Evolutionary conservation across 2,329 filamentous ascomycete genomes (phyloP).

Genomic region (Clonostachys byssicola): DNA sequence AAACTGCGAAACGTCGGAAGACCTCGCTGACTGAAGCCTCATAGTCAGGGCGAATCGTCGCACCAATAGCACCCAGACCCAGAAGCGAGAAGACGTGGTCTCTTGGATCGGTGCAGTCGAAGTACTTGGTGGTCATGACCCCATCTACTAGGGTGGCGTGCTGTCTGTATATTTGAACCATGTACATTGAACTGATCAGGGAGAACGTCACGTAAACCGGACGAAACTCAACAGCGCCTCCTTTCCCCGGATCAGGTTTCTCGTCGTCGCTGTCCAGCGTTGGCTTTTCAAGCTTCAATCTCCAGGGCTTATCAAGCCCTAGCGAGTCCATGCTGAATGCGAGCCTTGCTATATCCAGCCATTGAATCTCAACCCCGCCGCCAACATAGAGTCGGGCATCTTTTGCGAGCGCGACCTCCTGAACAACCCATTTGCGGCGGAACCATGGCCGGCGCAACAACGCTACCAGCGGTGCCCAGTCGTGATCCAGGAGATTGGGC

Average conservation of each 20-base stretch:
- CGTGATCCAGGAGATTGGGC: not conserved
- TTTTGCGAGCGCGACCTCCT: constrained; percentile 1
- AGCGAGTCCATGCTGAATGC: not conserved
- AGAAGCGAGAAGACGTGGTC: constrained; percentile 3
- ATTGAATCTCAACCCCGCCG: not conserved
- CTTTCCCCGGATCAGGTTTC: not conserved
- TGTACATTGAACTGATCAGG: too few species aligned
- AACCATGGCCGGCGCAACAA: constrained; percentile 3
- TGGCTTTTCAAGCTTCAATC: not conserved
- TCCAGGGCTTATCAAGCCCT: not conserved
- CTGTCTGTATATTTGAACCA: too few species aligned
- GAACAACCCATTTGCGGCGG: constrained; percentile 3
- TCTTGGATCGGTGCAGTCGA: not conserved
- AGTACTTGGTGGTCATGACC: not conserved
- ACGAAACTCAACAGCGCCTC: not conserved
- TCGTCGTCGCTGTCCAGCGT: not conserved
- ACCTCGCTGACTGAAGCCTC: not conserved
- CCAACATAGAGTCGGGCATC: not conserved
- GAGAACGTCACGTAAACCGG: too few species aligned
- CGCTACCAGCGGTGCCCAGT: not conserved
- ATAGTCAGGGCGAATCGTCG: not conserved
- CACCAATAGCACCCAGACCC: not conserved
- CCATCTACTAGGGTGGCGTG: not conserved
- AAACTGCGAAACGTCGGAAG: not conserved
- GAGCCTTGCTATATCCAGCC: not conserved